Conservation (phyloP, 2,329 filamentous ascomycete species). For the Sphaerulina vaccinii region DNA sequence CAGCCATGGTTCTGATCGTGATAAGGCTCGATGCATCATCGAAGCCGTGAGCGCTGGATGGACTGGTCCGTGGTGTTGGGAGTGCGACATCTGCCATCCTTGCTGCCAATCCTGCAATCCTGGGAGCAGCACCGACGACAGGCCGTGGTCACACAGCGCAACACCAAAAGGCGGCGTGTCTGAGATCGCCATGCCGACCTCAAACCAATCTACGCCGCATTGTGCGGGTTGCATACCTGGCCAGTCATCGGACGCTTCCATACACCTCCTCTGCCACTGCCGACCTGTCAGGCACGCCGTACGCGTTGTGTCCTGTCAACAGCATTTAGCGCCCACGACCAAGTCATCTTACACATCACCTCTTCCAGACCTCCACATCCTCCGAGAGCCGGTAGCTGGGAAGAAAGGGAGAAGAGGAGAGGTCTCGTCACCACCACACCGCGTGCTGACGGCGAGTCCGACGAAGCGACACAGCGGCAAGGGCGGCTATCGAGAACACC, state of each 20-base stretch:
- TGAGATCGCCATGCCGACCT: constrained; percentile 10
- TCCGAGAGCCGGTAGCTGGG: neutral
- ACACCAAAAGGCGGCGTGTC: constrained; percentile 17
- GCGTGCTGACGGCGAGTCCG: neutral
- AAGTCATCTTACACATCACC: neutral
- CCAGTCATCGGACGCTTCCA: constrained; percentile 3
- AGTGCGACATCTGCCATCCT: constrained; percentile 22
- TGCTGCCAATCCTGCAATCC: constrained; percentile 24
- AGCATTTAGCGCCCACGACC: constrained; percentile 14
- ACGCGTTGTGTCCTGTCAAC: constrained; percentile 26
- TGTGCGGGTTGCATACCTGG: constrained; percentile 12
- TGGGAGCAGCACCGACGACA: constrained; percentile 9
- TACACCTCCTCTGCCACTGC: constrained; percentile 20
- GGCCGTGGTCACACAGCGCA: constrained; percentile 19
- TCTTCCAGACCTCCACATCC: no score
- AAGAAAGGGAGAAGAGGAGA: neutral
- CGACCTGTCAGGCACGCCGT: constrained; percentile 25
- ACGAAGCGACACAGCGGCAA: neutral
- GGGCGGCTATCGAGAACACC: neutral
- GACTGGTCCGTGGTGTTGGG: constrained; percentile 20
- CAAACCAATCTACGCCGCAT: constrained; percentile 10
- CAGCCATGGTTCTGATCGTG: constrained; percentile 18
- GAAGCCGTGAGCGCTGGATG: constrained; percentile 7
- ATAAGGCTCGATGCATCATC: constrained; percentile 22
- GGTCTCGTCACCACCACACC: neutral